Evolutionary conservation across 805 yeast genomes (phyloP).

Genomic region (Groenewaldozyma tartarivorans): DNA sequence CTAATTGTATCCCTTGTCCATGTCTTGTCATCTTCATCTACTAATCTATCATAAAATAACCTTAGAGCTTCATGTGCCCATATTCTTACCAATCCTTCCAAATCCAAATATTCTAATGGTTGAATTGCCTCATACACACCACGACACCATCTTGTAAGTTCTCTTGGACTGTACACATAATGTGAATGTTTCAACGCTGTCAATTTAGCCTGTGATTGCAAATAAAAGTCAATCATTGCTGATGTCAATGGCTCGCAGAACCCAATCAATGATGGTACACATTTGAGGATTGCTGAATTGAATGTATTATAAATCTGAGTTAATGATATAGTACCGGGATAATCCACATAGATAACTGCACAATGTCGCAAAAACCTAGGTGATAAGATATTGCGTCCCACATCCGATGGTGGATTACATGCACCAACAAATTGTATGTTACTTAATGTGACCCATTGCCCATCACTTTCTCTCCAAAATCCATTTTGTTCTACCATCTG

Average conservation of each 20-base stretch:
- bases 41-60: slow-evolving; percentile 66
- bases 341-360: slow-evolving; percentile 61
- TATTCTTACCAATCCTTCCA: slow-evolving; percentile 44
- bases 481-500: slow-evolving; percentile 67
- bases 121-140: slow-evolving; percentile 53
- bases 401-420: slow-evolving; percentile 80
- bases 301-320: slow-evolving; percentile 57
- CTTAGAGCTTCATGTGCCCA: slow-evolving; percentile 80
- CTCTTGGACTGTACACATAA: slow-evolving; percentile 81
- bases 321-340: slow-evolving; percentile 60
- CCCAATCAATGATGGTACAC: slow-evolving; percentile 52
- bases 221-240: slow-evolving; percentile 61
- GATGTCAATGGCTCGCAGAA: slow-evolving; percentile 42
- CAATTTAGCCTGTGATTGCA: slow-evolving; percentile 34
- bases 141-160: slow-evolving; percentile 75
- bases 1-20: slow-evolving; percentile 38
- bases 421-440: slow-evolving; percentile 87
- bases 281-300: slow-evolving; percentile 44
- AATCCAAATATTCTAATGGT: slow-evolving; percentile 28
- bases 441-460: slow-evolving; percentile 55
- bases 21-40: slow-evolving; percentile 33
- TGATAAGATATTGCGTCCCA: slow-evolving; percentile 55
- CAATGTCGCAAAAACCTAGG: slow-evolving; percentile 59
- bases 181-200: slow-evolving; percentile 37
- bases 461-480: slow-evolving; percentile 57